phyloP scores from a whole-genome alignment of 371 early-diverging fungal genomes.

The Encephalitozoon romaleae region DNA sequence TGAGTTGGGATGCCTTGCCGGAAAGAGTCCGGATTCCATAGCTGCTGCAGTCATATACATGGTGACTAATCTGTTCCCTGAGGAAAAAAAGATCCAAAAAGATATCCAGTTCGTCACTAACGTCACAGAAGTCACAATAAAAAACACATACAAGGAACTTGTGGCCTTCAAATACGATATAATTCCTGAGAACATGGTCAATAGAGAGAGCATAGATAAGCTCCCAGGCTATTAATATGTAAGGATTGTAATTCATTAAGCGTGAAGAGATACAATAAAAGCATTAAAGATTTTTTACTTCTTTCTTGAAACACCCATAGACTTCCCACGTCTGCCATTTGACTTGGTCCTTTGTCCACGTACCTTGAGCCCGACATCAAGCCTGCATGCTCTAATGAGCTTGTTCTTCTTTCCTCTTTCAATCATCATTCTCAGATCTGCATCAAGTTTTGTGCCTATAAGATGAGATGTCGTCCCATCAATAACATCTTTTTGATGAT shows the following conservation, averaged over 20 bases:
- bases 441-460: constrained; percentile 77
- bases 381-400: constrained; percentile 55
- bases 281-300: constrained; percentile 62
- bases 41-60: constrained; percentile 62
- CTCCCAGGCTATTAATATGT: constrained; percentile 42
- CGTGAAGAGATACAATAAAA: neutral
- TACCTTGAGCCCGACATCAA: constrained; percentile 68
- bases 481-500: constrained; percentile 87
- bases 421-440: constrained; percentile 55
- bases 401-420: constrained; percentile 62
- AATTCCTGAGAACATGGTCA: constrained; percentile 54
- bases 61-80: constrained; percentile 57
- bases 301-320: constrained; percentile 93
- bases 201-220: constrained; percentile 46
- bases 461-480: constrained; percentile 83
- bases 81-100: constrained; percentile 54
- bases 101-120: constrained; percentile 60
- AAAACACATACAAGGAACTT: constrained; percentile 62
- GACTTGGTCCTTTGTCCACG: constrained; percentile 90
- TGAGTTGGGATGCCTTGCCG: constrained; percentile 57
- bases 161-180: constrained; percentile 55
- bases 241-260: neutral
- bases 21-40: constrained; percentile 61
- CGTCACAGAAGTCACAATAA: constrained; percentile 62
- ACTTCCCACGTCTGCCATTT: constrained; percentile 87